Conservation (phyloP, 495 filamentous ascomycete genomes). For the Clohesyomyces aquaticus region DNA sequence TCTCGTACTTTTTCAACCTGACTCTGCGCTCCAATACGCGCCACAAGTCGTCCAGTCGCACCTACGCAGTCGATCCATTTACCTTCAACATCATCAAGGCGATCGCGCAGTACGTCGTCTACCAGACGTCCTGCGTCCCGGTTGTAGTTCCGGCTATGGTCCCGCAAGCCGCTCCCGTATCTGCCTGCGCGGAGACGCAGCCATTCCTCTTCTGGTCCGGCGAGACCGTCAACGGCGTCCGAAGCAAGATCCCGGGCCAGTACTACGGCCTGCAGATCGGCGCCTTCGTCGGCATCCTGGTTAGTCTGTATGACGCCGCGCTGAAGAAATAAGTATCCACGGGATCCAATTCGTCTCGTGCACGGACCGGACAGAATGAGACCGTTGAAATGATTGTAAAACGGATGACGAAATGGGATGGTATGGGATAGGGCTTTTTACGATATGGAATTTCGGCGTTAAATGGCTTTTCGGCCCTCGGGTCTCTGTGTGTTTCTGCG, state of each 20-base stretch:
- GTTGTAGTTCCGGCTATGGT: neutral
- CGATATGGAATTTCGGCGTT: too few relatives aligned
- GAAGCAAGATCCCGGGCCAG: slow-evolving; percentile 69
- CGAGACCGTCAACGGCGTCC: slow-evolving; percentile 63
- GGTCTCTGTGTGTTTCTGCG: neutral
- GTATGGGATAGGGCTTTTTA: too few relatives aligned
- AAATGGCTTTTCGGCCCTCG: neutral
- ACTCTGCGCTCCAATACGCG: slow-evolving; percentile 53
- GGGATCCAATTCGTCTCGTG: neutral
- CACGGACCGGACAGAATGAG: neutral
- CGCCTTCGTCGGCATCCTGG: slow-evolving; percentile 67
- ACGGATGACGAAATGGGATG: neutral
- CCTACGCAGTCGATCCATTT: slow-evolving; percentile 74
- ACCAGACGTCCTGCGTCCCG: slow-evolving; percentile 42
- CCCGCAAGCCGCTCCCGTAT: neutral
- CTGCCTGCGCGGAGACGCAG: slow-evolving; percentile 64
- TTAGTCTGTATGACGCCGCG: slow-evolving; percentile 81
- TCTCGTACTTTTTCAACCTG: slow-evolving; percentile 88
- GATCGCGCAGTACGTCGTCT: slow-evolving; percentile 75
- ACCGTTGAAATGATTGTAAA: neutral
- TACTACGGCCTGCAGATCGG: slow-evolving; percentile 73
- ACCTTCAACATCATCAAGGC: slow-evolving; percentile 88
- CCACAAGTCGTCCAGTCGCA: slow-evolving; percentile 42
- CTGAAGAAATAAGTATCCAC: slow-evolving; percentile 75
- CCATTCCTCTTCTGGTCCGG: slow-evolving; percentile 62